Evolutionary conservation across 768 basidiomycete genomes (phyloP).

Genomic region (Lentinula lateritia): DNA sequence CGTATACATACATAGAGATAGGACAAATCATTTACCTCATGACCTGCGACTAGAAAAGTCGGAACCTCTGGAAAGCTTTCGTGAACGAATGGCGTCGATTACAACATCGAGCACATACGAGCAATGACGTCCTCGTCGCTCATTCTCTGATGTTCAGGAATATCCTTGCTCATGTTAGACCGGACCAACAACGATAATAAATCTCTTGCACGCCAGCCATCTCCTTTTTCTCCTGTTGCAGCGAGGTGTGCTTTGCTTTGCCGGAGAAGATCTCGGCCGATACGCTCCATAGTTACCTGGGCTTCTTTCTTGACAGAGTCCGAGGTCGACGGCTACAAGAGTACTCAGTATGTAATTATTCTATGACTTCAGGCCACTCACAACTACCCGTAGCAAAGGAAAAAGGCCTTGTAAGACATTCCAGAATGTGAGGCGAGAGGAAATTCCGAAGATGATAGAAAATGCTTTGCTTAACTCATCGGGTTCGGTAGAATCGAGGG

Average conservation of each 20-base stretch:
- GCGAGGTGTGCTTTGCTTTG: constrained; percentile 32
- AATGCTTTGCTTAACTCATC: constrained; percentile 29
- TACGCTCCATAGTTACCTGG: constrained; percentile 20
- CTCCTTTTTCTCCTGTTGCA: constrained; percentile 6
- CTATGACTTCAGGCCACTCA: too few species aligned
- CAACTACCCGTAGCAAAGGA: too few species aligned
- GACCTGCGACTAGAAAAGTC: constrained; percentile 36
- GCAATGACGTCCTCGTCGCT: constrained; percentile 42
- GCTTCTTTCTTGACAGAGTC: too few species aligned
- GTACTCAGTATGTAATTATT: too few species aligned
- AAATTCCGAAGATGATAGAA: constrained; percentile 19
- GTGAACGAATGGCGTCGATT: too few species aligned
- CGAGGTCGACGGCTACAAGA: too few species aligned
- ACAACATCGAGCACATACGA: constrained; percentile 5
- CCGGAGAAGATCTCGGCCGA: constrained; percentile 31
- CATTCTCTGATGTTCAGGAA: constrained; percentile 36
- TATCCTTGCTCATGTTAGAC: constrained; percentile 45
- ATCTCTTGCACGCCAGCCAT: constrained; percentile 31
- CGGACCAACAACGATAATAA: constrained; percentile 40
- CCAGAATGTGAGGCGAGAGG: not conserved
- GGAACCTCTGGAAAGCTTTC: constrained; percentile 21
- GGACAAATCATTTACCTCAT: not conserved
- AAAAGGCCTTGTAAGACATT: not conserved
- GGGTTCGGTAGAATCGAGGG: constrained; percentile 19
- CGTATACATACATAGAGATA: too few species aligned